Conservation (phyloP, 768 basidiomycete species). For the Cystobasidium tubakii region DNA sequence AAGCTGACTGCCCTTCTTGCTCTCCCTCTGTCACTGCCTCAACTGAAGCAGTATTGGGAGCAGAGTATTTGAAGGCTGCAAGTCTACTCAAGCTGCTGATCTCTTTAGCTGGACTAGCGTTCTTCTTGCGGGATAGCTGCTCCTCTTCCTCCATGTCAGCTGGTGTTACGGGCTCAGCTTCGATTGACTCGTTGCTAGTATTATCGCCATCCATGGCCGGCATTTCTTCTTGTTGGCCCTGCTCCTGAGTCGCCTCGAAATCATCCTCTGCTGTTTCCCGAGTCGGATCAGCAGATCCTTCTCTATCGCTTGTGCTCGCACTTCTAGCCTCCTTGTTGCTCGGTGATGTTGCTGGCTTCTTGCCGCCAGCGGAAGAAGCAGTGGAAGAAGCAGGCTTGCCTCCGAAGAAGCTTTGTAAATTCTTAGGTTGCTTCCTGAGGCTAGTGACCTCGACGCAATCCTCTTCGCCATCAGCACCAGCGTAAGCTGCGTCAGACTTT, state of each 20-base stretch:
- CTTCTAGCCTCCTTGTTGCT: not conserved
- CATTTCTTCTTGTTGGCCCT: not conserved
- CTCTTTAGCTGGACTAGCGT: not conserved
- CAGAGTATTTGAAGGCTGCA: conserved; percentile 7
- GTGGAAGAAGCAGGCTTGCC: conserved; percentile 16
- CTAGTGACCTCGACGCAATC: conserved; percentile 4
- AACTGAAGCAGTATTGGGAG: not conserved
- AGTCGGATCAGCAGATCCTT: not conserved
- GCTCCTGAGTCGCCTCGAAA: conserved; percentile 1
- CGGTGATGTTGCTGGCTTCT: not conserved
- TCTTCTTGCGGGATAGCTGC: not conserved
- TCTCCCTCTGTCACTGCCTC: not conserved
- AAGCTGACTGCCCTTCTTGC: not conserved
- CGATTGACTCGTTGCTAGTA: conserved; percentile 6
- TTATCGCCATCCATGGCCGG: conserved; percentile 6
- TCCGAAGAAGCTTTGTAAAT: conserved; percentile 33
- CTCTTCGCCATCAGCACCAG: not conserved
- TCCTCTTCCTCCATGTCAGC: conserved; percentile 15
- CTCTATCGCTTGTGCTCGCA: not conserved
- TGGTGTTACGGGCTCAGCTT: conserved; percentile 9
- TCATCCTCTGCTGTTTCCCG: not conserved
- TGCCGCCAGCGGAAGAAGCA: not conserved
- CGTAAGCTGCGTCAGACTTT: conserved; percentile 37
- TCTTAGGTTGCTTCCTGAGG: conserved; percentile 23
- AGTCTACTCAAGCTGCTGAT: conserved; percentile 20